These are phyloP conservation scores for Zygosaccharomyces rouxii DNA, from an alignment of 805 yeast genomes.

Conservation along the genomic window DNA sequence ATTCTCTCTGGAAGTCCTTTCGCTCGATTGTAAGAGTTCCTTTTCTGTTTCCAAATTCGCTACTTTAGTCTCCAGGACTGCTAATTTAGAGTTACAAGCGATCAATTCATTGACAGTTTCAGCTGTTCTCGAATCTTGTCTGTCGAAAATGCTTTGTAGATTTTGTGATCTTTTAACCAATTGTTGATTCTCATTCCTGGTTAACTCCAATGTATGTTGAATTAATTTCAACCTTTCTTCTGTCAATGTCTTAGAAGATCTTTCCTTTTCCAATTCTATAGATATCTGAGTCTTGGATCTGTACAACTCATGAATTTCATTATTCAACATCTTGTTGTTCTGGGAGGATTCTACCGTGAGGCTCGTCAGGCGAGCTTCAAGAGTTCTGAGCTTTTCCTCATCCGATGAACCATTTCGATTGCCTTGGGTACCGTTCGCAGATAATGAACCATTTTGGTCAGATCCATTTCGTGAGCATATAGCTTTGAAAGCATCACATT, in stretches of 20 bases:
- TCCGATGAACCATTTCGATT: conserved; percentile 7
- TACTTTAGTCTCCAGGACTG: conserved; percentile 43
- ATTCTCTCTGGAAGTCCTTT: conserved; percentile 49
- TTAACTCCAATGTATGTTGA: conserved; percentile 38
- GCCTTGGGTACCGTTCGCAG: not conserved
- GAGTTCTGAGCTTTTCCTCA: conserved; percentile 20
- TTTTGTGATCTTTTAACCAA: conserved; percentile 38
- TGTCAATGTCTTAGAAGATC: conserved; percentile 49
- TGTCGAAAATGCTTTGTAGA: conserved; percentile 41
- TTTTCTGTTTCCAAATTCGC: conserved; percentile 53
- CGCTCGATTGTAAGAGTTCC: conserved; percentile 45
- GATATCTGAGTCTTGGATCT: conserved; percentile 45
- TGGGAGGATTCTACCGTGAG: conserved; percentile 37
- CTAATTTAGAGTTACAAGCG: conserved; percentile 44
- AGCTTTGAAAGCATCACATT: conserved; percentile 61
- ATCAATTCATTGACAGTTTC: conserved; percentile 51
- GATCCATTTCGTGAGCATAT: not conserved
- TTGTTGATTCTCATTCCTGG: conserved; percentile 45
- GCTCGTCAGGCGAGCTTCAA: conserved; percentile 24
- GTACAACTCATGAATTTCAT: conserved; percentile 39
- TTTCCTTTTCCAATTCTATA: conserved; percentile 48
- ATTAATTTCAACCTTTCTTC: conserved; percentile 47
- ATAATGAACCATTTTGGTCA: not conserved
- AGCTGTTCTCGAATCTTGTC: conserved; percentile 48
- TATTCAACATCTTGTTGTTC: conserved; percentile 47